A percentile compares a stretch with the other conserved stretches of the same genome.
phyloP scores from a whole-genome alignment of 2,329 filamentous ascomycete genomes.

The Hortaea werneckii region DNA sequence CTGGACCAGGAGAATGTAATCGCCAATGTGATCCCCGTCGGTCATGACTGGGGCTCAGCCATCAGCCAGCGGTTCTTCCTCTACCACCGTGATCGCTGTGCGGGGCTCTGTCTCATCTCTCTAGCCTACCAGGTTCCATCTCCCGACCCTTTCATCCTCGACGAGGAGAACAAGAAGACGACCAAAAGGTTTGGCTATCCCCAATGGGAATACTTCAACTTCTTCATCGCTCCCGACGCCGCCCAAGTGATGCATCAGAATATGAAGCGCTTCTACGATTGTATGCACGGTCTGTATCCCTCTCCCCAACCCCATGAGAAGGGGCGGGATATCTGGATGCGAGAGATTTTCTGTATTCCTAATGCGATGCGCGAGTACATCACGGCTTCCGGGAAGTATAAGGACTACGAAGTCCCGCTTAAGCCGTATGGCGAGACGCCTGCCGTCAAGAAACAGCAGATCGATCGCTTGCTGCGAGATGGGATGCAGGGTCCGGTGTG shows the following conservation, averaged over 20 bases:
- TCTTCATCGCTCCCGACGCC: constrained; percentile 34
- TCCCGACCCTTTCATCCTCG: constrained; percentile 28
- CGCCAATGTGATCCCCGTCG: constrained; percentile 31
- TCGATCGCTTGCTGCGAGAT: constrained; percentile 26
- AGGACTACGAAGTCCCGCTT: constrained; percentile 15
- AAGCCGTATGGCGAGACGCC: constrained; percentile 25
- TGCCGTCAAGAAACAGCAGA: constrained; percentile 24
- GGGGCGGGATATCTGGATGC: constrained; percentile 23
- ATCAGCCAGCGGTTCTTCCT: constrained; percentile 34
- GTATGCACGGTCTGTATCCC: constrained; percentile 9
- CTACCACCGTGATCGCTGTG: constrained; percentile 31
- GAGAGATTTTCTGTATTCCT: constrained; percentile 28
- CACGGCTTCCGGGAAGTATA: constrained; percentile 10
- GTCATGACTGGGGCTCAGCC: constrained; percentile 40
- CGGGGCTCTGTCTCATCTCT: constrained; percentile 34
- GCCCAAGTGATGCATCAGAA: constrained; percentile 24
- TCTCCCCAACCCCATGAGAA: constrained; percentile 12
- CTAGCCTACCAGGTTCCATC: constrained; percentile 32
- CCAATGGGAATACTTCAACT: constrained; percentile 36
- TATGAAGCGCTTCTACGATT: constrained; percentile 6
- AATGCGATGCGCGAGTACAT: constrained; percentile 26
- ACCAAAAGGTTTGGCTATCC: constrained; percentile 28
- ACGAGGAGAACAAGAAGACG: constrained; percentile 23
- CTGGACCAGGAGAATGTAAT: constrained; percentile 28
- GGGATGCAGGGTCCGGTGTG: constrained; percentile 28